phyloP scores from a whole-genome alignment of 371 early-diverging fungal species.

The Mortierella sp. region DNA sequence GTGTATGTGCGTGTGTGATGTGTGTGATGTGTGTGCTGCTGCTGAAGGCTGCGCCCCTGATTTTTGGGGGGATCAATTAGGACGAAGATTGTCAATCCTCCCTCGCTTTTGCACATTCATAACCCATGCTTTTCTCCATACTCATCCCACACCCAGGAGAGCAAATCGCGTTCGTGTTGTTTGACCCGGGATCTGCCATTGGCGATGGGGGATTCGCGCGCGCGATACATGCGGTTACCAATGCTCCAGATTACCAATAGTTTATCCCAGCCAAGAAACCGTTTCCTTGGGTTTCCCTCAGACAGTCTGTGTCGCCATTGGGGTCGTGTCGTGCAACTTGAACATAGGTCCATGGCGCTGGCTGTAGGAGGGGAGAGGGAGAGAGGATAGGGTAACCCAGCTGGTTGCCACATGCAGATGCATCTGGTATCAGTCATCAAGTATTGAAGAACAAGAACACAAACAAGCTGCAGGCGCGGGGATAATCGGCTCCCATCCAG shows the following conservation, averaged over 20 bases:
- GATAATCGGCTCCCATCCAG: not conserved
- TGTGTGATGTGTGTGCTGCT: no score
- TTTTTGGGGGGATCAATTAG: no score
- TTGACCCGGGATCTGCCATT: not conserved
- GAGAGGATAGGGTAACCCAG: not conserved
- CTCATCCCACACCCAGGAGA: no score
- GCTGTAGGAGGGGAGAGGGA: no score
- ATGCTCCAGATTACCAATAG: slow-evolving; percentile 16
- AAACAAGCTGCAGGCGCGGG: not conserved
- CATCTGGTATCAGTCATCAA: not conserved
- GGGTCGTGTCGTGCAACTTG: not conserved
- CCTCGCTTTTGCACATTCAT: no score
- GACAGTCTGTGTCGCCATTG: not conserved
- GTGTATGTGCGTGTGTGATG: no score
- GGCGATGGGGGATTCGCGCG: not conserved
- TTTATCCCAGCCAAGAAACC: slow-evolving; percentile 6
- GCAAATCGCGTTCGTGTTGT: not conserved
- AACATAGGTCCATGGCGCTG: not conserved
- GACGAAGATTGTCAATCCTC: no score
- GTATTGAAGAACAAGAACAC: no score
- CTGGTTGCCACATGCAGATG: not conserved
- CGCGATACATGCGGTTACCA: no score
- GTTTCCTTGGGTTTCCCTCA: not conserved
- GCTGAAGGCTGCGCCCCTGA: no score
- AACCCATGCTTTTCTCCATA: no score